phyloP scores from a whole-genome alignment of 176 grass and related monocot species.

The Canna indica region DNA sequence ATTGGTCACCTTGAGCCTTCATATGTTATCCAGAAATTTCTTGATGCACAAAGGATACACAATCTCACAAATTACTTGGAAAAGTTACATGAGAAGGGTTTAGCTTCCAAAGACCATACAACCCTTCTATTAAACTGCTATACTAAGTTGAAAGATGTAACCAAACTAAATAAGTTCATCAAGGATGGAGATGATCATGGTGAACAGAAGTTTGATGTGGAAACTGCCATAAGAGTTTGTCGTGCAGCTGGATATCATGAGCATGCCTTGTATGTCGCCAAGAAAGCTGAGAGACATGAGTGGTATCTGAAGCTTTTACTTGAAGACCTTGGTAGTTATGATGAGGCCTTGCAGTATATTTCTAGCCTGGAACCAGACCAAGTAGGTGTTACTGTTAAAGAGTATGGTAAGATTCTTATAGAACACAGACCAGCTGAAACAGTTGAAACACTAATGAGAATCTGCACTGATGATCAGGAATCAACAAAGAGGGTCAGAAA shows the following conservation, averaged over 20 bases:
- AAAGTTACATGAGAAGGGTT: constrained; percentile 81
- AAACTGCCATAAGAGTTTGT: constrained; percentile 95
- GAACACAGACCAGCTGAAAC: constrained; percentile 83
- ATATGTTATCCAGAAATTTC: constrained; percentile 97
- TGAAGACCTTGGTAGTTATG: constrained; percentile 90
- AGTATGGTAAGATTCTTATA: constrained; percentile 95
- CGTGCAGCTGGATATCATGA: constrained; percentile 94
- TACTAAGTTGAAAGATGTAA: constrained; percentile 42
- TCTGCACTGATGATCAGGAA: constrained; percentile 59
- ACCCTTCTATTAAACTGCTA: constrained; percentile 25
- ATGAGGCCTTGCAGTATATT: constrained; percentile 88
- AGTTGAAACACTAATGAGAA: constrained; percentile 64
- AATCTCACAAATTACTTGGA: constrained; percentile 96
- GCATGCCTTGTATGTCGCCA: constrained; percentile 95
- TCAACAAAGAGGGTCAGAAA: constrained; percentile 38
- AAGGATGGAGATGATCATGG: constrained; percentile 75
- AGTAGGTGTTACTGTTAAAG: constrained; percentile 86
- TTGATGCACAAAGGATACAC: constrained; percentile 90
- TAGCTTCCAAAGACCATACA: constrained; percentile 31
- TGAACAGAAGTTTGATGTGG: constrained; percentile 96
- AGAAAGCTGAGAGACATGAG: constrained; percentile 87
- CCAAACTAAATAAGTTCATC: constrained; percentile 72
- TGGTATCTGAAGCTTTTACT: constrained; percentile 97
- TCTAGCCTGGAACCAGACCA: constrained; percentile 80
- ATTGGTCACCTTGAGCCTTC: constrained; percentile 96